These are phyloP conservation scores for Crinitomyces ghanaensis DNA, from an alignment of 805 yeast genomes.

Conservation along the genomic window DNA sequence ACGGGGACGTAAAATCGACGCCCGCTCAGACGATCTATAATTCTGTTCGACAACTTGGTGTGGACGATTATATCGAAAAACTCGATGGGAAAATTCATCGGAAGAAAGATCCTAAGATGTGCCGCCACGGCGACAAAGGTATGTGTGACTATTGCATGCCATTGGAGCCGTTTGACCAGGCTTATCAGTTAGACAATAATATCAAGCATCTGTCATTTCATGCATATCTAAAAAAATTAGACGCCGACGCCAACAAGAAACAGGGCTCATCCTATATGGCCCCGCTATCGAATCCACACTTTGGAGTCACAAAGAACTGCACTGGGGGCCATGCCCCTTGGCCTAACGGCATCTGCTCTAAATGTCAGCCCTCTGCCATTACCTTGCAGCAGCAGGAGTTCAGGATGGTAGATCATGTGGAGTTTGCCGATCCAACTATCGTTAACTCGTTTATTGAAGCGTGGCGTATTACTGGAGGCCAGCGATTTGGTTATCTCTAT, in stretches of 20 bases:
- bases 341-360: conserved; percentile 91
- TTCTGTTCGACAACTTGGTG: conserved; percentile 41
- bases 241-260: conserved; percentile 53
- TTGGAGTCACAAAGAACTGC: conserved; percentile 49
- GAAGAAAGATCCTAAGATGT: conserved; percentile 40
- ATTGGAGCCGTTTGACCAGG: conserved; percentile 85
- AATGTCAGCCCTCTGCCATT: conserved; percentile 93
- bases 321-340: conserved; percentile 80
- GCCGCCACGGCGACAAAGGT: conserved; percentile 85
- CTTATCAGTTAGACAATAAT: conserved; percentile 57
- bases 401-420: conserved; percentile 97
- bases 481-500: conserved; percentile 73
- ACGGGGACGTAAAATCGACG: neutral
- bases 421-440: conserved; percentile 61
- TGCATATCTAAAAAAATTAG: conserved; percentile 63
- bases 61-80: conserved; percentile 57
- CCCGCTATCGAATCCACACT: conserved; percentile 66
- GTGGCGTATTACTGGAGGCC: conserved; percentile 85
- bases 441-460: conserved; percentile 77
- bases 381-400: conserved; percentile 82
- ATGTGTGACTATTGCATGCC: conserved; percentile 98
- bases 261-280: conserved; percentile 60
- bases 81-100: conserved; percentile 67
- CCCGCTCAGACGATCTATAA: conserved; percentile 7
- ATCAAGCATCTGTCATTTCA: conserved; percentile 87